Percentiles rank a stretch among this genome's conserved stretches.
Evolutionary conservation across 2,329 filamentous ascomycete genomes (phyloP).

Genomic region (Canariomyces notabilis): DNA sequence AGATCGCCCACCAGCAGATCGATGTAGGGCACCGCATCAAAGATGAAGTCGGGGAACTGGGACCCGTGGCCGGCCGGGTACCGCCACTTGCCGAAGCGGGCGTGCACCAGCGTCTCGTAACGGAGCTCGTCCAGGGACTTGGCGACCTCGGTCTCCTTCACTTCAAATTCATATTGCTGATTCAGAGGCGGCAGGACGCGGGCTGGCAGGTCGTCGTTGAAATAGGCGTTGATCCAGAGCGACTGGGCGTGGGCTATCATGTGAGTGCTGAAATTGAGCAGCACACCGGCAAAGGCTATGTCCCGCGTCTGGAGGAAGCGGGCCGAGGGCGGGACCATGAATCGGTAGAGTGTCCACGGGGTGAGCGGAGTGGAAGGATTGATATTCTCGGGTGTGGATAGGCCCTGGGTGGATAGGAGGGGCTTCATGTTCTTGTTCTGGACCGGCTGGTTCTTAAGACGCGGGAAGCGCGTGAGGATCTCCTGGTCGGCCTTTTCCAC

Average conservation of each 20-base stretch:
- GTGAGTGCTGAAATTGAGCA: conserved; percentile 40
- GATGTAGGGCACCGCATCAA: conserved; percentile 69
- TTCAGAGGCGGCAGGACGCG: conserved; percentile 24
- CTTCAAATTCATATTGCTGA: not conserved
- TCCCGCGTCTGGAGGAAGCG: conserved; percentile 35
- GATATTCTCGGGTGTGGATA: conserved; percentile 30
- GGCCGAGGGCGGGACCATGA: conserved; percentile 40
- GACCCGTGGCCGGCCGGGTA: conserved; percentile 62
- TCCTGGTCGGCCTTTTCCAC: conserved; percentile 45
- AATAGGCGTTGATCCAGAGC: conserved; percentile 62
- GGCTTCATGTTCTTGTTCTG: conserved; percentile 43
- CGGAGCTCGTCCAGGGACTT: conserved; percentile 40
- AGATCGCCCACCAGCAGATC: conserved; percentile 64
- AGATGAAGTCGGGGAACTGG: conserved; percentile 64
- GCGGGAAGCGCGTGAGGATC: conserved; percentile 49
- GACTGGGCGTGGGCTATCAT: conserved; percentile 45
- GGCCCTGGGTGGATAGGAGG: conserved; percentile 35
- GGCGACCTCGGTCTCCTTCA: conserved; percentile 21
- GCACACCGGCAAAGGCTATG: conserved; percentile 42
- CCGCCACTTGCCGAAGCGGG: conserved; percentile 64
- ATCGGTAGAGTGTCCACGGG: conserved; percentile 42
- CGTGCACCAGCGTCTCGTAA: conserved; percentile 57
- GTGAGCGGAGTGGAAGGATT: conserved; percentile 30
- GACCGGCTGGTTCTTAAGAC: conserved; percentile 46
- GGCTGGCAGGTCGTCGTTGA: conserved; percentile 45